Conservation (phyloP, 163 green algal species). For the Volvox carteri region DNA sequence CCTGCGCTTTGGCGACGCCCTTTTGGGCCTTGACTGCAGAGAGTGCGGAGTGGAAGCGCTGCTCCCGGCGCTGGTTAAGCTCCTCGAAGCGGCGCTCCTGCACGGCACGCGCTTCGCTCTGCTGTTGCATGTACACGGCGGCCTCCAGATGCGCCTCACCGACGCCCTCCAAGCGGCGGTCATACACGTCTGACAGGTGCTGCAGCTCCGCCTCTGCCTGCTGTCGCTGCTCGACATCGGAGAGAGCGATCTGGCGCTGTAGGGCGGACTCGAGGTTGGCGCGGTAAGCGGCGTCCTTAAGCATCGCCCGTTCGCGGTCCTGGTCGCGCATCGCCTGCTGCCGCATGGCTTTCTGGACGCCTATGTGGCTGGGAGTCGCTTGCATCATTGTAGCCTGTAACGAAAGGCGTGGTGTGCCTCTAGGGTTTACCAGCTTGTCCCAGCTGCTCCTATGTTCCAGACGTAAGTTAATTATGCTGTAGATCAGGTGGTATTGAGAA, state of each 20-base stretch:
- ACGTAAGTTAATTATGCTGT: neutral
- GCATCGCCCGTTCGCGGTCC: slow-evolving; percentile 43
- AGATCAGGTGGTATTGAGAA: neutral
- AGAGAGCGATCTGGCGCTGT: slow-evolving; percentile 3
- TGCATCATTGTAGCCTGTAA: slow-evolving; percentile 15
- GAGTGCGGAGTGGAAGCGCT: slow-evolving; percentile 17
- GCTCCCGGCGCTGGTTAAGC: neutral
- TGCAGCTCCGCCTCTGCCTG: slow-evolving; percentile 22
- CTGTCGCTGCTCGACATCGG: slow-evolving; percentile 8
- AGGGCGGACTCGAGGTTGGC: neutral
- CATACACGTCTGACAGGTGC: slow-evolving; percentile 18
- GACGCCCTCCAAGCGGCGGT: neutral
- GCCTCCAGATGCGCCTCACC: slow-evolving; percentile 46
- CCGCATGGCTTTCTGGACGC: neutral
- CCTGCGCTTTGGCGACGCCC: neutral
- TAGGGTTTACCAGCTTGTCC: neutral
- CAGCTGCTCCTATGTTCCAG: neutral
- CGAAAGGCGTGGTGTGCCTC: neutral
- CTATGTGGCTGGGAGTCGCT: neutral
- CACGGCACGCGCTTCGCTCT: neutral
- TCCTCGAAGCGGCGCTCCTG: slow-evolving; percentile 4
- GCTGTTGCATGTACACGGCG: slow-evolving; percentile 29
- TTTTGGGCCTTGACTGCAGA: neutral
- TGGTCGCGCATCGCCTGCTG: slow-evolving; percentile 47
- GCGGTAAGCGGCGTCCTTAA: slow-evolving; percentile 9